Evolutionary conservation across 1,284 basidiomycete genomes (phyloP), one percentile per base, ranked within the genome.

Genomic region (Fomitiporia mediterranea): DNA sequence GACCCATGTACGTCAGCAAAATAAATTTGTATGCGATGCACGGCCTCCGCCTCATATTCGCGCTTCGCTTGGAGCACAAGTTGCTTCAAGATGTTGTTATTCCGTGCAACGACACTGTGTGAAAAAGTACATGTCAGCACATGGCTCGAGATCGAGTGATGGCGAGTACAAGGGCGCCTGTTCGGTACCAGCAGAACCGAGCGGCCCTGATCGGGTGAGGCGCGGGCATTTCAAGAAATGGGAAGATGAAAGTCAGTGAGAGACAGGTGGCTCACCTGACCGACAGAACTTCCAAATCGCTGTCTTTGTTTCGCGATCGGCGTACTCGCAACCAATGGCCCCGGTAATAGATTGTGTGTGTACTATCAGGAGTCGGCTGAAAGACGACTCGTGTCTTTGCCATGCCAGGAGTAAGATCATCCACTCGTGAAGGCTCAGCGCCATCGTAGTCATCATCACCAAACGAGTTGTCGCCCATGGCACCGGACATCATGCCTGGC

Each of bases 61-160:
- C 80, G 81, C 74, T 91, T 91, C n/a, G 88, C 88, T 65, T 89
- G 84, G n/a, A 90, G 79, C 38, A 91, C 87, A 58, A 91, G 83
- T 69, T 89, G 86, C 70, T 91, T 91, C 63, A 91, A 78, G 64
- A 91, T 85, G 42, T 80, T 78, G 71, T 91, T 90, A 61, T 77
- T 85, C 35, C 89, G 80, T 7, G 88, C 89, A 38, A 91, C 85
- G 60, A 91, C 89, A 63, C 85, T 85, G 66, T 9, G 49, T 25
- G 57, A 58, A 60, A 57, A 57, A 54, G 57, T 23, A 48, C 30
- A 25, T n/a, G 39, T 59, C 17, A 58, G 57, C 40, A 54, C 52
- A 57, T 25, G 44, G 25, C 25, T 15, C 17, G 44, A 58, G 59
- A 55, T 13, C 56, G 37, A 43, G 30, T 34, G 17, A 48, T 38